Base-by-base conservation (phyloP, 371 early-diverging fungal species). In the Encephalitozoon intestinalis region DNA sequence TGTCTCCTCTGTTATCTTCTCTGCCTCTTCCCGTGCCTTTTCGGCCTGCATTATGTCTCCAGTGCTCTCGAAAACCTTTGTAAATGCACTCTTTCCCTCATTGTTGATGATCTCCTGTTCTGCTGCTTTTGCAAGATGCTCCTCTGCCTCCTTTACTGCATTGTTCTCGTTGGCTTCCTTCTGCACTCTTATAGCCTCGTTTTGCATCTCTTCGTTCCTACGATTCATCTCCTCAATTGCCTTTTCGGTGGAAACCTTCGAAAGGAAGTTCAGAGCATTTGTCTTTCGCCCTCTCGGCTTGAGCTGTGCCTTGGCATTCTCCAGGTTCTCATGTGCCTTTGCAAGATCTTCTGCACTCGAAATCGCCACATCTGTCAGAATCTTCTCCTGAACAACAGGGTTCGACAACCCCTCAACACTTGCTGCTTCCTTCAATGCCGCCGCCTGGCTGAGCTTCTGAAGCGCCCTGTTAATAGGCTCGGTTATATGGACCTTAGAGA, bases 21-120 rank as follows among this genome's bases (percentile, higher is more conserved):
- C 77, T 21, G 78, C 74, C 9, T 67, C 28, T 4, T 28, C 51
- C 2, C 63, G 63, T 40, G 64, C 78, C 8, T 43, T 68, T 54
- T 21, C 43, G 4, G 78, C 80, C 41, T 77, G 73, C 4, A 12
- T 34, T n/a, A 23, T 40, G n/a, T 54, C 54, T 23, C 70, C 73
- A 8, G 72, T 70, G 6, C 43, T n/a, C 54, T 40, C 64, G 7
- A 73, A 15, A 11, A 75, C 77, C n/a, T 58, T 37, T 12, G 67
- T n/a, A 30, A 58, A 51, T n/a, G 70, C 75, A 37, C 37, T 64
- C 26, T 44, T 37, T 23, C 74, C 74, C 40, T 54, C 58, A n/a
- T 81, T 66, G n/a, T 15, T 51, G 25, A 68, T 75, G 25, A 74
- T 68, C 41, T 34, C 34, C 21, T 31, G 37, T 34, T 63, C 58